Evolutionary conservation across 2,329 filamentous ascomycete genomes (phyloP), one percentile per base, ranked within the genome.

Genomic region (Macroventuria anomochaeta): DNA sequence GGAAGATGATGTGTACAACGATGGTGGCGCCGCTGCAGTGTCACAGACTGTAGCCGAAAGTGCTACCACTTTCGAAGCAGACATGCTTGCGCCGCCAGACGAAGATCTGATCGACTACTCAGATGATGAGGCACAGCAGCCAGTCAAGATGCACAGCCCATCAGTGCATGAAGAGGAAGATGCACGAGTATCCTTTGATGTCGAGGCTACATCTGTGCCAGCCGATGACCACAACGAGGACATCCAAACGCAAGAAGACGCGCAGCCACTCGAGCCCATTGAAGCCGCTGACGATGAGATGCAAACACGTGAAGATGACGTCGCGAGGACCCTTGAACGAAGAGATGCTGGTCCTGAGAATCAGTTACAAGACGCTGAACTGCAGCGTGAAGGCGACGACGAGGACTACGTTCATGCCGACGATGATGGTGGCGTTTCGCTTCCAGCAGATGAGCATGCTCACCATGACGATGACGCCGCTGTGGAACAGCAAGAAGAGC

Each of bases 81-180:
- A 53, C 15, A 39, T 54, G 41, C 50, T 41, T 8, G 55, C 38
- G 7, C 55, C 47, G 17, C 46, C 55, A n/a, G 69, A 71, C 7
- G 69, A 72, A 31, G 68, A 70, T 31, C 33, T 70, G 38, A 65
- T 71, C 37, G 71, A 75, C 33, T 73, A 73, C 44, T 72, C 68
- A 5, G 69, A 74, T 21, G 69, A 74, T 13, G 69, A 73, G 31
- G 66, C 63, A 29, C 57, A 64, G 38, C 46, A 55, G 55, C 46
- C 53, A 15, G 46, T 51, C 17, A 29, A 50, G 44, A 58, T 37
- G 36, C 49, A 55, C 6, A 47, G 26, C 23, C 34, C 26, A 1
- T 37, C 49, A n/a, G 31, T 37, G 11, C 33, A 34, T 28, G 39
- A 53, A n/a, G 46, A 37, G 23, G 55, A 50, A 33, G 38, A 44